Evolutionary conservation across 1,139 yeast species (phyloP), one percentile per base, ranked within the genome.

Genomic region (Nakaseomyces uthaithaninus): DNA sequence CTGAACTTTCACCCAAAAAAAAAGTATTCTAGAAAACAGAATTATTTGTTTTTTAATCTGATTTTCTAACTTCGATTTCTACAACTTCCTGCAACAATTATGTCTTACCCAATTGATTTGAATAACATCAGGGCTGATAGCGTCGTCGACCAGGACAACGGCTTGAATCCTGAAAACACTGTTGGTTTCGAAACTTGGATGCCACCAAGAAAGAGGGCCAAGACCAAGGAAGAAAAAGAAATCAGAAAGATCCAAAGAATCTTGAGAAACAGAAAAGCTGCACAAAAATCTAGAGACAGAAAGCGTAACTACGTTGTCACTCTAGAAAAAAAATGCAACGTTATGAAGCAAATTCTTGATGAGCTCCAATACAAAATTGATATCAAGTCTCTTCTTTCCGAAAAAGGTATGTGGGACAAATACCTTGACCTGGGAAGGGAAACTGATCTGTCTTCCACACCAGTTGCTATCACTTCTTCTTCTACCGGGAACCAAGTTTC

Each of bases 241-340:
- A 96, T 89, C 65, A 80, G 98, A 48, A 75, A 95, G 41, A 77
- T 89, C 40, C 97, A 91, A 65, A 71, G 98, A 44, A 87, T 91
- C 42, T 71, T 91, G 59, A 75, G 98, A 59, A 91, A 91, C 63
- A 77, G 98, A 56, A 82, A 91, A 59, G 97, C 98, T 18, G 98
- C 98, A 36, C 97, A 91, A 61, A 95, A 95, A 37, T 84, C 95
- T 24, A 76, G 98, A 50, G 98, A 91, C 60, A 89, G 89, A 76
- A 91, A 91, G 74, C 76, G 97, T 59, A 77, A 80, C 59, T 95
- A 89, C 60, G 82, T 91, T 46, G 95, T 87, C 62, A 79, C 77
- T 50, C 71, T 91, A 52, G 97, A 91, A 66, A 42, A 53, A 43
- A 51, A 61, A 53, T 31, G 35, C 35, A 31, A 20, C 25, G 25